phyloP scores from a whole-genome alignment of 345 rosid genomes.

The Pelargonium nanum region DNA sequence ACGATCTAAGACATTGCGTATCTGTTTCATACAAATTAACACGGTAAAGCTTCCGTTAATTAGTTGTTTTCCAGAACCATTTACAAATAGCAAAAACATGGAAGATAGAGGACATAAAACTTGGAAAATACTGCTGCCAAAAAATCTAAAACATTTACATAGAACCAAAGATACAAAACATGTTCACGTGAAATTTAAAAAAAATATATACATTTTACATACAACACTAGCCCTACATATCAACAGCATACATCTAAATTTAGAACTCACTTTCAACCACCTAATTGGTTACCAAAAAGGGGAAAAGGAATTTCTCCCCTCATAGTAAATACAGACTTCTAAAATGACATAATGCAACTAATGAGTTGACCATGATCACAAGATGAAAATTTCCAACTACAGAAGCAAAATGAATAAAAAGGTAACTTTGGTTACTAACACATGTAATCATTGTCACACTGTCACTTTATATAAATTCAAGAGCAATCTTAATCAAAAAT shows the following conservation, averaged over 20 bases:
- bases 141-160: too few species aligned
- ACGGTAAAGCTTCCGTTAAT: slow-evolving; percentile 14
- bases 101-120: too few species aligned
- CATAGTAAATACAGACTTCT: too few species aligned
- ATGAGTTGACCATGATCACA: neutral
- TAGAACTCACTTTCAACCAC: neutral
- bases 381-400: neutral
- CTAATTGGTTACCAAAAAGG: neutral
- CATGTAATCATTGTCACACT: neutral
- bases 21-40: slow-evolving; percentile 27
- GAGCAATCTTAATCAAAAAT: neutral
- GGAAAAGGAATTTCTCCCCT: too few species aligned
- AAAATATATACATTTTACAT: neutral
- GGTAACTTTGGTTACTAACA: neutral
- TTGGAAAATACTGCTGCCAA: too few species aligned
- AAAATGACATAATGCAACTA: too few species aligned
- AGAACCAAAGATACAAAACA: neutral
- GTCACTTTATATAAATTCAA: neutral
- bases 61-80: neutral
- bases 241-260: neutral
- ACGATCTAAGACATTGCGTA: slow-evolving; percentile 64
- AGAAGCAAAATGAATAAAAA: neutral
- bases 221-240: neutral
- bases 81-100: neutral
- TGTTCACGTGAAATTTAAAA: too few species aligned